Evolutionary conservation across 140 eudicot species (phyloP).

Genomic region (Senecio squalidus): DNA sequence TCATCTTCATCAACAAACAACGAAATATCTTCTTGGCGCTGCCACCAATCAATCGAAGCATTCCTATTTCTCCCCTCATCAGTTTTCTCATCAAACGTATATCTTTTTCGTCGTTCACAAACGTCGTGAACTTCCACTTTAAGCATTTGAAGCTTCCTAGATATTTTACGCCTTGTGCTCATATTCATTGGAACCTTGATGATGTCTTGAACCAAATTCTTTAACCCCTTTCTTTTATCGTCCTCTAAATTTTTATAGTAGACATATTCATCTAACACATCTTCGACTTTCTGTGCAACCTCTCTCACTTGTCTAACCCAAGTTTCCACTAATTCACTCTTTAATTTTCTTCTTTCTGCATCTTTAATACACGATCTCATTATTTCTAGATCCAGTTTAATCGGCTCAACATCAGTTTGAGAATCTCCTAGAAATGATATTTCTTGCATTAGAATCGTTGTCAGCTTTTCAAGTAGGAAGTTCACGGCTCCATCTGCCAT

Average conservation of each 20-base stretch:
- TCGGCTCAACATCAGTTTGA: constrained; percentile 36
- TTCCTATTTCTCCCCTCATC: constrained; percentile 24
- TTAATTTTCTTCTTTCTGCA: constrained; percentile 39
- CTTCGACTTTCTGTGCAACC: constrained; percentile 47
- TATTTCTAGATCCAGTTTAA: constrained; percentile 51
- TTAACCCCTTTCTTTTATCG: constrained; percentile 33
- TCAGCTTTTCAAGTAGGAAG: constrained; percentile 44
- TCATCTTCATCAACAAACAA: constrained; percentile 37
- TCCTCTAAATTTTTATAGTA: constrained; percentile 28
- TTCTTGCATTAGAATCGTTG: constrained; percentile 37
- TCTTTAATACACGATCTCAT: constrained; percentile 57
- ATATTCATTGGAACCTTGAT: constrained; percentile 34
- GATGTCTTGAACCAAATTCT: constrained; percentile 24
- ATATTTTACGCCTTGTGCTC: constrained; percentile 25
- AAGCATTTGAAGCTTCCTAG: constrained; percentile 38
- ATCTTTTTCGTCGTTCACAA: constrained; percentile 44
- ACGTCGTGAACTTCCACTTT: constrained; percentile 36
- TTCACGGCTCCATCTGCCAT: constrained; percentile 71
- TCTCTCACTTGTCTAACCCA: constrained; percentile 74
- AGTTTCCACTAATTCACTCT: constrained; percentile 37
- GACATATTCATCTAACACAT: constrained; percentile 51
- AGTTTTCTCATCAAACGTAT: constrained; percentile 26
- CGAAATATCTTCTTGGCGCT: constrained; percentile 42
- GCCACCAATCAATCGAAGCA: constrained; percentile 44
- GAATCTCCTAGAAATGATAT: constrained; percentile 50